Evolutionary conservation across 371 early-diverging fungal genomes (phyloP), one percentile per base, ranked within the genome.

Genomic region (Rhizopus sp.): DNA sequence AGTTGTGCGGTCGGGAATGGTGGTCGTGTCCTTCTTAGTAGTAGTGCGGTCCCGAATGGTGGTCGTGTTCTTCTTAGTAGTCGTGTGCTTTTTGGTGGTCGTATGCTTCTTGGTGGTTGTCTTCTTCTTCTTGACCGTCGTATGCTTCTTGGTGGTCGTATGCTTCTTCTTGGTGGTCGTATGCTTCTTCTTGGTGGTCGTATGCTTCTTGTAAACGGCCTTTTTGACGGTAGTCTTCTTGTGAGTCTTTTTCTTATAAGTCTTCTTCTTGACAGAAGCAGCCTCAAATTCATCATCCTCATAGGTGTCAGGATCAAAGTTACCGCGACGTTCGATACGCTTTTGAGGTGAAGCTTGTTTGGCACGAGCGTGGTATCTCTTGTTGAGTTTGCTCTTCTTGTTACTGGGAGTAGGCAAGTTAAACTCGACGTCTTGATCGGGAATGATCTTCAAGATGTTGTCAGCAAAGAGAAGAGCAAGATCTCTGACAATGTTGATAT

Each of bases 351-450:
- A 23, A 23, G 23, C 23, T 23, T 23, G 23, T 23, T 45, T 53
- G 65, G 60, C 59, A 15, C 51, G 51, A 58, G 62, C 62, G 35
- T 66, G 60, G 32, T 61, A 64, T 44, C 71, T 64, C 50, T 61
- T 60, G 6, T 45, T 50, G 23, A 62, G 29, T 42, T 44, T 15
- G 10, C 35, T 33, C 23, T 49, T 49, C n/a, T 49, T 59, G 31
- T 63, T 63, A 12, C 13, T 45, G 12, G 53, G 54, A 4, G 55
- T 56, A 12, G 70, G 69, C 7, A 75, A 62, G 34, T 75, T 58
- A 50, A 71, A 77, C n/a, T 67, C 53, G 16, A 77, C 53, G 17
- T 71, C 64, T 13, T 69, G 55, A 40, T 77, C 77, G 52, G 77
- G 77, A 38, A 73, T 56, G 31, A 77, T 64, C 12, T 64, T 58